Evolutionary conservation across 2,329 filamentous ascomycete genomes (phyloP).

Genomic region (Nothopassalora personata): DNA sequence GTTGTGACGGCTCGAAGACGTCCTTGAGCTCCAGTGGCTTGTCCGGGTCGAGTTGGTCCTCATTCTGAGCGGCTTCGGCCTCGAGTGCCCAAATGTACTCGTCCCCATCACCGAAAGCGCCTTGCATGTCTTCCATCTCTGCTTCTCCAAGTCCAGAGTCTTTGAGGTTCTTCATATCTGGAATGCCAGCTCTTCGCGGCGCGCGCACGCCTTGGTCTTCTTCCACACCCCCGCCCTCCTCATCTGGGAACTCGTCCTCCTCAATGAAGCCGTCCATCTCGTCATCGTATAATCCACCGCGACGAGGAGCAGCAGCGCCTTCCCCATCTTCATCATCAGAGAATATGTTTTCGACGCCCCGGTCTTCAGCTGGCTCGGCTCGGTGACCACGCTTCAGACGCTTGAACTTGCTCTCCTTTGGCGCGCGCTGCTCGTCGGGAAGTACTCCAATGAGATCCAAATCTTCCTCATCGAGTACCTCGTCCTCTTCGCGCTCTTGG

Average conservation of each 20-base stretch:
- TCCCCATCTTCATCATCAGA: constrained; percentile 73
- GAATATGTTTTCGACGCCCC: constrained; percentile 87
- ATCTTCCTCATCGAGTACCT: constrained; percentile 86
- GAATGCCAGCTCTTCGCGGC: constrained; percentile 64
- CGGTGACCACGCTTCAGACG: constrained; percentile 88
- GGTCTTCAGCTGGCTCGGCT: constrained; percentile 60
- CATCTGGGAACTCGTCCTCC: constrained; percentile 86
- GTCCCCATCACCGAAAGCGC: constrained; percentile 90
- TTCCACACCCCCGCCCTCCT: constrained; percentile 67
- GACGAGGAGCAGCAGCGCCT: constrained; percentile 41
- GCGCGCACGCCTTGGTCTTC: constrained; percentile 87
- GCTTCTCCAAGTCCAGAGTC: constrained; percentile 74
- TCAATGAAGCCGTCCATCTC: constrained; percentile 94
- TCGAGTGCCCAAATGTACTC: constrained; percentile 95
- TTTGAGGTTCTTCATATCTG: constrained; percentile 64
- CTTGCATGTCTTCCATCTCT: constrained; percentile 90
- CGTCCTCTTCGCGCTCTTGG: constrained; percentile 78
- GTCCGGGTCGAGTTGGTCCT: constrained; percentile 71
- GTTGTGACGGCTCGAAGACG: constrained; percentile 93
- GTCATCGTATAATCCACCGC: constrained; percentile 55
- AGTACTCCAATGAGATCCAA: constrained; percentile 87
- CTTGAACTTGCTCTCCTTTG: constrained; percentile 81
- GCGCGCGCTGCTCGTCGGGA: constrained; percentile 62
- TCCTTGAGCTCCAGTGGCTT: constrained; percentile 90
- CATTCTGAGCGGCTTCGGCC: constrained; percentile 75